These are phyloP conservation scores for Hamigera avellanea DNA, from an alignment of 495 filamentous ascomycete species.

Conservation along the genomic window DNA sequence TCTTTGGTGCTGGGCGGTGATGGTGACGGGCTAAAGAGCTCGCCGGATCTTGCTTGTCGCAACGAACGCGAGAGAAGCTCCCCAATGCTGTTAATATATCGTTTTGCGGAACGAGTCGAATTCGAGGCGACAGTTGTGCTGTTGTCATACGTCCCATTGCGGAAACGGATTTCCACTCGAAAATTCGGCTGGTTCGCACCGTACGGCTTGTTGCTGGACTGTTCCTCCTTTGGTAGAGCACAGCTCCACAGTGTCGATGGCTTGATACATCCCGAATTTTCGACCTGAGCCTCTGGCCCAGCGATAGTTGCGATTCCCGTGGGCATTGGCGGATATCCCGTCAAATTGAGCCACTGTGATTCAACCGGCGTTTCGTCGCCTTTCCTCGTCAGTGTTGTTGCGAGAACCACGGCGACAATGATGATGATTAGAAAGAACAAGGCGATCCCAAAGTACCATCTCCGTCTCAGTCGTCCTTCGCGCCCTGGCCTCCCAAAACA, in stretches of 20 bases:
- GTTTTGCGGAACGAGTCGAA: slow-evolving; percentile 11
- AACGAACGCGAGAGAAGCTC: not conserved
- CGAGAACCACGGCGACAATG: slow-evolving; percentile 47
- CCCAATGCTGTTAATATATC: not conserved
- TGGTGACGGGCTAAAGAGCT: slow-evolving; percentile 45
- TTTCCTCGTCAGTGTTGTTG: slow-evolving; percentile 45
- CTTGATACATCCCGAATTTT: slow-evolving; percentile 52
- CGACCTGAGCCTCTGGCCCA: slow-evolving; percentile 45
- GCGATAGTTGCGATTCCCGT: slow-evolving; percentile 70
- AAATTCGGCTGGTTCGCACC: slow-evolving; percentile 60
- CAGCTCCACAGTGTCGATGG: slow-evolving; percentile 74
- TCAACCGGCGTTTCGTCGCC: slow-evolving; percentile 28
- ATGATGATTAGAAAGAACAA: slow-evolving; percentile 45
- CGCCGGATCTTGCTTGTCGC: not conserved
- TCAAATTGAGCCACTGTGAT: slow-evolving; percentile 69
- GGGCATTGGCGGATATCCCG: slow-evolving; percentile 74
- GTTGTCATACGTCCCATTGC: slow-evolving; percentile 51
- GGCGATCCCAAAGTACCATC: slow-evolving; percentile 46
- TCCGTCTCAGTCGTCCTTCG: slow-evolving; percentile 51
- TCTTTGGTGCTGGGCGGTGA: slow-evolving; percentile 54
- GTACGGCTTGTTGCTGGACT: slow-evolving; percentile 47
- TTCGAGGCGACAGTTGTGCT: slow-evolving; percentile 17
- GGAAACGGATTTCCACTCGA: slow-evolving; percentile 65
- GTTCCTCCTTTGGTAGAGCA: slow-evolving; percentile 62
- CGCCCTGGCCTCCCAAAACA: slow-evolving; percentile 50